Base-by-base conservation (phyloP, 169 alveolate genomes). In the Eimeria brunetti region DNA sequence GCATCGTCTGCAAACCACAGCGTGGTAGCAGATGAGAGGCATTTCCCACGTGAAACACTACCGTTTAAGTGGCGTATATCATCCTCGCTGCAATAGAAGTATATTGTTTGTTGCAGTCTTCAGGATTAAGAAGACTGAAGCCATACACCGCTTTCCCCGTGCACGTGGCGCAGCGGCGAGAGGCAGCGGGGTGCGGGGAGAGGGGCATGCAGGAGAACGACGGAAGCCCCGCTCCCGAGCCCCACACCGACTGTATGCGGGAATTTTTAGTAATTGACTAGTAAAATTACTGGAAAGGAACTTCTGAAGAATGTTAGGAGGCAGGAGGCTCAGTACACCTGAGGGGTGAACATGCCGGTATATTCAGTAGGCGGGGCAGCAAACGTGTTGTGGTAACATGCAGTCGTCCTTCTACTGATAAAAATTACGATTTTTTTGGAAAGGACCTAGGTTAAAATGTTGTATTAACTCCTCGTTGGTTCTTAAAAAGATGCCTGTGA, bases 111-210 rank as follows among this genome's bases (percentile, higher is more conserved):
- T 85, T 85, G 91, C 91, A 85, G 91, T 85, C 91, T 85, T 85
- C 91, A 85, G 91, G 91, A 85, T 85, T 85, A 85, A 85, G 91
- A 85, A 85, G 91, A 85, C 91, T 85, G 91, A 85, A 85, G 80
- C 12, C 38, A 73, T 11, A 3, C 14, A 12, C 49, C 6, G 71
- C 91, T 81, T 46, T 6, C 33, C 1, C 46, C 0, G 16, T 14
- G 67, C 81, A 30, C 62, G 33, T 33, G 14, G 53, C 7, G 73
- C 91, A 33, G 62, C 76, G 4, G 38, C 38, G 78, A 85, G 53
- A 4, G 80, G 49, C 12, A 44, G 49, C 9, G 58, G 62, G 76
- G 91, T 84, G 91, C 91, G 91, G 91, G 91, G 80, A 85, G 78
- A 85, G 89, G 67, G 12, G 60, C 91, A 85, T 85, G 91, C 91